Evolutionary conservation across 1,284 basidiomycete species (phyloP).

Genomic region (Rhodotorula sp.): DNA sequence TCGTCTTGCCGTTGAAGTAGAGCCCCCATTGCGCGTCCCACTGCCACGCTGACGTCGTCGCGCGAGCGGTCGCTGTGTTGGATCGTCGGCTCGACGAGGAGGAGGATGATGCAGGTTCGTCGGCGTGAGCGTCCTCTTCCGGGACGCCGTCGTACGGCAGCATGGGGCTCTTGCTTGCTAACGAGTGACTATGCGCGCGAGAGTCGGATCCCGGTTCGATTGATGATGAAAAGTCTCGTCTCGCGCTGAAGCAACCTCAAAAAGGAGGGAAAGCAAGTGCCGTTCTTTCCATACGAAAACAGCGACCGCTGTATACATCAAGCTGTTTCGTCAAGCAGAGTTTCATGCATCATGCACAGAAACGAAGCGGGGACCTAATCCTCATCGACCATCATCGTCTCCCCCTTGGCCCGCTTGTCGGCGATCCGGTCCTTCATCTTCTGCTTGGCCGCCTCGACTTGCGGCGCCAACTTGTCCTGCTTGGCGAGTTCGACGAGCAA

Average conservation of each 20-base stretch:
- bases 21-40: slow-evolving; percentile 23
- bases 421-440: slow-evolving; percentile 46
- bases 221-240: too few relatives aligned
- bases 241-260: background rate
- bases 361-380: background rate
- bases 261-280: background rate
- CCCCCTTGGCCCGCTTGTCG: slow-evolving; percentile 11
- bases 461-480: slow-evolving; percentile 56
- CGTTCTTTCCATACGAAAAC: too few relatives aligned
- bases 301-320: too few relatives aligned
- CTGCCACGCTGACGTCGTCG: slow-evolving; percentile 18
- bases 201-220: background rate
- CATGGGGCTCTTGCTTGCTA: background rate
- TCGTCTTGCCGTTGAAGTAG: slow-evolving; percentile 25
- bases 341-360: background rate
- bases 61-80: background rate
- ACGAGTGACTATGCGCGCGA: background rate
- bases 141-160: slow-evolving; percentile 10
- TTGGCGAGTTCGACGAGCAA: slow-evolving; percentile 68
- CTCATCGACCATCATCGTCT: slow-evolving; percentile 11
- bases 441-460: slow-evolving; percentile 48
- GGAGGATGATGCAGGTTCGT: background rate
- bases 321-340: too few relatives aligned
- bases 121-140: background rate
- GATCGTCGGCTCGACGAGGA: background rate